phyloP scores from a whole-genome alignment of 148 eudicot genomes.

The Vaccinium vitisidaea region DNA sequence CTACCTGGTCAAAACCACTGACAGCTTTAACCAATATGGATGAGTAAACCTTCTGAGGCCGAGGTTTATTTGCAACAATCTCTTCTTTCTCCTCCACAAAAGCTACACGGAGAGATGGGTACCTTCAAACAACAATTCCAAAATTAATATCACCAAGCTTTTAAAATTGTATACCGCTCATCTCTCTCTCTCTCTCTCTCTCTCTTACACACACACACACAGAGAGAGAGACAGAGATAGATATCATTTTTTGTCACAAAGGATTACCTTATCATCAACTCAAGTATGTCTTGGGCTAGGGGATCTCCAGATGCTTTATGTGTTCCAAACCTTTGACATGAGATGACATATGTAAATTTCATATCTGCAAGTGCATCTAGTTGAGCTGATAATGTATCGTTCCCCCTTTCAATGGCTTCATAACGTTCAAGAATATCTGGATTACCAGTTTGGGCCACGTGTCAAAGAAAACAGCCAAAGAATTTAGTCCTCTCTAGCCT shows the following conservation, averaged over 20 bases:
- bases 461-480: not conserved
- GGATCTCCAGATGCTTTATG: constrained; percentile 79
- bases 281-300: constrained; percentile 80
- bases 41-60: constrained; percentile 53
- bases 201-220: no score
- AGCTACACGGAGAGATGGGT: constrained; percentile 90
- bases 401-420: constrained; percentile 68
- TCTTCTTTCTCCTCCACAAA: constrained; percentile 94
- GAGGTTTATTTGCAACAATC: constrained; percentile 23
- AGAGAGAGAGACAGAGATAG: no score
- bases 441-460: constrained; percentile 19
- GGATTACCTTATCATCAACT: constrained; percentile 65
- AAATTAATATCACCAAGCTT: not conserved
- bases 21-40: constrained; percentile 86
- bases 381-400: constrained; percentile 73
- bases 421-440: constrained; percentile 85
- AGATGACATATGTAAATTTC: constrained; percentile 78
- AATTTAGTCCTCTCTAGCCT: constrained; percentile 8
- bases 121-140: constrained; percentile 39
- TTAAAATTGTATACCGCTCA: not conserved
- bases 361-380: constrained; percentile 86
- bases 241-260: not conserved
- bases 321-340: constrained; percentile 89
- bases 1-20: constrained; percentile 87
- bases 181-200: not conserved